Evolutionary conservation across 108 stramenopile genomes (phyloP), one percentile per base, ranked within the genome.

Genomic region (Fragilariopsis cylindrus): DNA sequence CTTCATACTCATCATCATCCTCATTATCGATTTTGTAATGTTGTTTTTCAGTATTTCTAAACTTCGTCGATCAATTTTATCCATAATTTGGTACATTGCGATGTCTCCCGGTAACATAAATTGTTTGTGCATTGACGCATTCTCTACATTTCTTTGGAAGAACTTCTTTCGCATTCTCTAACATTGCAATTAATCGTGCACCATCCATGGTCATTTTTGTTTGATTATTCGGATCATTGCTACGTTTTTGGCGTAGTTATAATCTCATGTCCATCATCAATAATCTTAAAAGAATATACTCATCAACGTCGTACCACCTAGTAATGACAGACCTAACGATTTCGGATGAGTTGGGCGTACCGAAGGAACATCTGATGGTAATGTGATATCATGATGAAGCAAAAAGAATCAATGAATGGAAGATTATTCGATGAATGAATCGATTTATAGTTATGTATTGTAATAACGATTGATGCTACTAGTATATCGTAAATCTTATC

Each of bases 161-260:
- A 75, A 47, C 81, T 84, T 48, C 57, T 77, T 84, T 83, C 7
- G 87, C 87, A 78, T 85, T 81, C 64, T 85, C 81, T 3, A 85
- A 39, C 87, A 88, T 88, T 18, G 87, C 87, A 16, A 64, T 56
- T 56, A 88, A 62, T 57, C 78, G 66, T 6, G 87, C 87, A 48
- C 82, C 83, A 19, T 84, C 78, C 44, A 49, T n/a, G 7, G 75
- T 76, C 72, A 81, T 75, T n/a, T n/a, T 44, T 56, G 30, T 54
- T 69, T 48, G 18, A 4, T 57, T 30, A 2, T 39, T 53, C 41
- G 42, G 9, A 5, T 13, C 41, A 12, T 2, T 57, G 53, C 44
- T 16, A 40, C 30, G 13, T 12, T 60, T 16, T 30, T 30, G 60
- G 18, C 60, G 16, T 48, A 50, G 68, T 52, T 52, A 0, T 52